These are phyloP conservation scores for Penicillium hordei DNA, from an alignment of 2,329 filamentous ascomycete genomes.

Conservation along the genomic window DNA sequence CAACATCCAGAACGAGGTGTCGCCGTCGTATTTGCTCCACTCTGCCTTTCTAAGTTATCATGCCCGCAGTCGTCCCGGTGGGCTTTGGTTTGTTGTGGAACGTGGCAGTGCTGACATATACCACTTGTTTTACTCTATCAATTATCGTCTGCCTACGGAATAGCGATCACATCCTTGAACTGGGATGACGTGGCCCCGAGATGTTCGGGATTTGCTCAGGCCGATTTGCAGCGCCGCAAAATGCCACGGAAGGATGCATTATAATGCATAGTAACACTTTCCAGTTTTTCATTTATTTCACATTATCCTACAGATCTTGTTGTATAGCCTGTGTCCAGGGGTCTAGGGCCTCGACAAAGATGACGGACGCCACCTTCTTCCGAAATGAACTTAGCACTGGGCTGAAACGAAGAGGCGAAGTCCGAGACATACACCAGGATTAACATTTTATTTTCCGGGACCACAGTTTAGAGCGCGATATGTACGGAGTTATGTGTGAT, in stretches of 20 bases:
- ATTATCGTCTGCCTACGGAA: background rate
- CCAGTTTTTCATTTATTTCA: background rate
- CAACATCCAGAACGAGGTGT: background rate
- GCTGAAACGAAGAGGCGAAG: background rate
- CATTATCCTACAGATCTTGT: background rate
- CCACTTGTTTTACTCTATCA: constrained; percentile 10
- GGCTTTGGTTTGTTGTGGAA: background rate
- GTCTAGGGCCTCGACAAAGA: background rate
- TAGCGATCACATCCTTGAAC: background rate
- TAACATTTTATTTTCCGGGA: background rate
- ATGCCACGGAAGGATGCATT: background rate
- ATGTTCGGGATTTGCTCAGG: background rate
- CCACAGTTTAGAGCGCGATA: background rate
- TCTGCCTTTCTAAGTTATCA: constrained; percentile 2
- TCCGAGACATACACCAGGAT: background rate
- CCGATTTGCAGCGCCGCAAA: background rate
- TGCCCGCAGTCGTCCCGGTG: background rate
- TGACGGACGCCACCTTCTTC: background rate
- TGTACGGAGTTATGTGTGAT: background rate
- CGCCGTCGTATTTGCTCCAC: background rate
- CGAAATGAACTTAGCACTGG: background rate
- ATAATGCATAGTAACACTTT: background rate
- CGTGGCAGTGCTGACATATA: constrained; percentile 6
- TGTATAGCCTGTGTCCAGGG: background rate
- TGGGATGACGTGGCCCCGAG: background rate